These are phyloP conservation scores for Populus hybrid DNA, from an alignment of 441 rosid genomes.

Conservation along the genomic window DNA sequence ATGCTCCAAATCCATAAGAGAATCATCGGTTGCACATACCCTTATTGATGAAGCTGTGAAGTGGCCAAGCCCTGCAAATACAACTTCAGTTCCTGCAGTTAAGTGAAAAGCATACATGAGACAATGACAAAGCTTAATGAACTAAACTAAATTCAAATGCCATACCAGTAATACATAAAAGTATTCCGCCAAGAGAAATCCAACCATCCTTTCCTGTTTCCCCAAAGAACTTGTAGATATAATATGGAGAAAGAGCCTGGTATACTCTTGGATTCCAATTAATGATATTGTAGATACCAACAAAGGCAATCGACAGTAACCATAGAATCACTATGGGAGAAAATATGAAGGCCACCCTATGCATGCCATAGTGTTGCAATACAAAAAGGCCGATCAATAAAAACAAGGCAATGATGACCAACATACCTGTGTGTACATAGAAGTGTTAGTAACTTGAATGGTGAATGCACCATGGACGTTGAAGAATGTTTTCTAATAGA, in stretches of 20 bases:
- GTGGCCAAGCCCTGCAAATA: slow-evolving; percentile 77
- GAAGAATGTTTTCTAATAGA: not conserved
- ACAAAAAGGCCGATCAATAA: slow-evolving; percentile 84
- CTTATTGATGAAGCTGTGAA: slow-evolving; percentile 71
- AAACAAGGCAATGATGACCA: slow-evolving; percentile 59
- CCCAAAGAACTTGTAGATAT: slow-evolving; percentile 62
- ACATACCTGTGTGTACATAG: slow-evolving; percentile 48
- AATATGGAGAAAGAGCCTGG: slow-evolving; percentile 80
- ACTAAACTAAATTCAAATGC: slow-evolving; percentile 10
- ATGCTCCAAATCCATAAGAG: not conserved
- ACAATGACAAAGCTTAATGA: slow-evolving; percentile 14
- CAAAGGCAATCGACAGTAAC: slow-evolving; percentile 59
- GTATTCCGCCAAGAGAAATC: slow-evolving; percentile 78
- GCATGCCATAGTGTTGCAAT: slow-evolving; percentile 81
- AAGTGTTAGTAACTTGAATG: slow-evolving; percentile 25
- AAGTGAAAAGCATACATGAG: slow-evolving; percentile 25
- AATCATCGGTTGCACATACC: slow-evolving; percentile 37
- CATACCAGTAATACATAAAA: slow-evolving; percentile 78
- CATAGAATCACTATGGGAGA: slow-evolving; percentile 77
- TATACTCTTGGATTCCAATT: slow-evolving; percentile 75
- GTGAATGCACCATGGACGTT: not conserved
- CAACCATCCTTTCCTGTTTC: slow-evolving; percentile 77
- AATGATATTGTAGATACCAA: slow-evolving; percentile 69
- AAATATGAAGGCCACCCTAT: slow-evolving; percentile 66
- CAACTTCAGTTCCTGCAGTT: slow-evolving; percentile 77